Evolutionary conservation across 257 asterid genomes (phyloP).

Genomic region (Prunella vulgaris): DNA sequence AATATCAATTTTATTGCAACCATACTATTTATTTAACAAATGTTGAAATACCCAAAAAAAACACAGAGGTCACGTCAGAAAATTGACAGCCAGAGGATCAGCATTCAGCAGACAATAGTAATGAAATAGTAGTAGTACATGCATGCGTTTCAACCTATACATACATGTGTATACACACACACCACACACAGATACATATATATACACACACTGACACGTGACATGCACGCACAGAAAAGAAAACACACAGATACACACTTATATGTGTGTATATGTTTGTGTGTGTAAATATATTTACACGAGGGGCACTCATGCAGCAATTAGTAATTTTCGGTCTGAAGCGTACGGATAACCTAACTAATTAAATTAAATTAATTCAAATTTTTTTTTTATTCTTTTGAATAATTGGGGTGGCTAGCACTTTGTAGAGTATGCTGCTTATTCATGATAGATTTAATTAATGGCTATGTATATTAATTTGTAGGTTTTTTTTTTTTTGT

Average conservation of each 20-base stretch:
- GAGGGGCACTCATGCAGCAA: slow-evolving; percentile 25
- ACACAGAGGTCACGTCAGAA: slow-evolving; percentile 9
- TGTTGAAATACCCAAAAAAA: not conserved
- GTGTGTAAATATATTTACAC: not conserved
- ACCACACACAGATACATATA: not conserved
- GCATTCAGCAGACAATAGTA: slow-evolving; percentile 18
- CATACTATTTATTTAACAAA: not conserved
- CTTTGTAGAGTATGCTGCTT: slow-evolving; percentile 24
- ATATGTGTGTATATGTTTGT: not conserved
- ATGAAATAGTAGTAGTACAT: slow-evolving; percentile 10
- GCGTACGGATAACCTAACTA: not conserved
- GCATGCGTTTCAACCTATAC: not conserved
- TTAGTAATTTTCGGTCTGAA: slow-evolving; percentile 7
- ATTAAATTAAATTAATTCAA: not conserved
- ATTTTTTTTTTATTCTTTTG: not conserved
- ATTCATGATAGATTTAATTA: slow-evolving; percentile 14
- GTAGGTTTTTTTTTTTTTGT: not conserved
- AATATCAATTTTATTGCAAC: not conserved
- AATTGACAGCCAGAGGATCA: slow-evolving; percentile 16
- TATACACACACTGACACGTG: slow-evolving; percentile 14
- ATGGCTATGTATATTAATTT: not conserved
- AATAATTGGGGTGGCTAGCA: slow-evolving; percentile 9
- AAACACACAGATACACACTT: not conserved
- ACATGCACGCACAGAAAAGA: slow-evolving; percentile 7
- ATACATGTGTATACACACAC: not conserved